Evolutionary conservation across 352 stramenopile genomes (phyloP).

Genomic region (Phytophthora fragariae): DNA sequence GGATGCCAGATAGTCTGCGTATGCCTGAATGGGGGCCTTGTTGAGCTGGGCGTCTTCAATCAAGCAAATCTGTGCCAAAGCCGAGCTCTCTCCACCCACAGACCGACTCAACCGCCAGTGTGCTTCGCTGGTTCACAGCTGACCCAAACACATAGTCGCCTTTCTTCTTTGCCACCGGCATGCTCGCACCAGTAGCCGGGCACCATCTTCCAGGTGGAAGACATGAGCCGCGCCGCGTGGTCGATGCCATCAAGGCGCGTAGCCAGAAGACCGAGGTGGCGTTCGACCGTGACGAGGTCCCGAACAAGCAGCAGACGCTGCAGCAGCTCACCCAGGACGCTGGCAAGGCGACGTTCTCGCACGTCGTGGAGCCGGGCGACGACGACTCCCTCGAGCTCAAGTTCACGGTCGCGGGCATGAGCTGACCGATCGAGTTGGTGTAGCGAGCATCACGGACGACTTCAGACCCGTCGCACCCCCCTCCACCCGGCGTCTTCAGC

Average conservation of each 20-base stretch:
- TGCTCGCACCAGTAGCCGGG: conserved; percentile 79
- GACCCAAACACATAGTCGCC: conserved; percentile 88
- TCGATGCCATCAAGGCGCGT: conserved; percentile 90
- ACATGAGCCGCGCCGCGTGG: conserved; percentile 89
- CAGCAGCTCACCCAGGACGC: conserved; percentile 75
- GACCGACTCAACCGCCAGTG: conserved; percentile 80
- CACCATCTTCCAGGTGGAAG: conserved; percentile 84
- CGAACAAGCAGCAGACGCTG: conserved; percentile 55
- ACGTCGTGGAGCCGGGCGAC: conserved; percentile 77
- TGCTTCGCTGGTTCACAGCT: conserved; percentile 83
- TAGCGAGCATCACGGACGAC: conserved; percentile 12
- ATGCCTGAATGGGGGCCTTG: conserved; percentile 90
- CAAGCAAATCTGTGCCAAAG: conserved; percentile 83
- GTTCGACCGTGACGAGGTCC: conserved; percentile 76
- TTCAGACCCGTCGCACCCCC: background rate
- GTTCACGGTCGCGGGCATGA: conserved; percentile 81
- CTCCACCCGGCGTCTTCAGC: conserved; percentile 1
- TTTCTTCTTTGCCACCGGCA: conserved; percentile 81
- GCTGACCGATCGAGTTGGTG: background rate
- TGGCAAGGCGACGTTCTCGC: conserved; percentile 81
- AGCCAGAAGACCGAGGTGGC: conserved; percentile 87
- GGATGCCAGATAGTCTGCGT: conserved; percentile 60
- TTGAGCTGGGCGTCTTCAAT: conserved; percentile 90
- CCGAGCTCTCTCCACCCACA: conserved; percentile 76
- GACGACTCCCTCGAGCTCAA: conserved; percentile 85